These are phyloP conservation scores for Fusarium brachygibbosum DNA, from an alignment of 2,329 filamentous ascomycete genomes.

Conservation along the genomic window DNA sequence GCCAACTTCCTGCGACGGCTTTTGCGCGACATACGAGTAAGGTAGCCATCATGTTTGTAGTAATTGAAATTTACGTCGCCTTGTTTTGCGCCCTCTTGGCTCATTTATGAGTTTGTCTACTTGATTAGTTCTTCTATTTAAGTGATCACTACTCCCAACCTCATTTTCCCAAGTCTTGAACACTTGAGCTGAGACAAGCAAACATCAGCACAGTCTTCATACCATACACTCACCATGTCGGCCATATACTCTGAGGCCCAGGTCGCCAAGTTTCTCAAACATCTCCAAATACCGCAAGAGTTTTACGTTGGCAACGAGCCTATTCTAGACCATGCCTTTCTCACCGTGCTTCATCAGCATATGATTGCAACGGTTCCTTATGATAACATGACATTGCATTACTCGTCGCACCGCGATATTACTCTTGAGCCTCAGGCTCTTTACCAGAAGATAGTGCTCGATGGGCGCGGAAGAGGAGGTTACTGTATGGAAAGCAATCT, in stretches of 20 bases:
- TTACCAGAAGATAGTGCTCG: conserved; percentile 63
- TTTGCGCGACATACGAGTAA: conserved; percentile 40
- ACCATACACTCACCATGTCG: conserved; percentile 43
- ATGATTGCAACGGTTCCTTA: conserved; percentile 67
- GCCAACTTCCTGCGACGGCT: conserved; percentile 26
- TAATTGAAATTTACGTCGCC: conserved; percentile 33
- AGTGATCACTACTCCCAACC: neutral
- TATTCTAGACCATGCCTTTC: conserved; percentile 50
- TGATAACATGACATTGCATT: conserved; percentile 69
- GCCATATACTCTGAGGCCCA: conserved; percentile 49
- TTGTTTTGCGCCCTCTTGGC: conserved; percentile 28
- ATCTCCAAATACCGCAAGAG: conserved; percentile 48
- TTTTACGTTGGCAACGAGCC: conserved; percentile 48
- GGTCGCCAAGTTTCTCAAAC: conserved; percentile 49
- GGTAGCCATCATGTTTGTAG: conserved; percentile 22
- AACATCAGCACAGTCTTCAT: neutral
- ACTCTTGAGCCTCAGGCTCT: conserved; percentile 61
- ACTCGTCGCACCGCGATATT: conserved; percentile 57
- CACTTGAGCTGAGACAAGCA: conserved; percentile 2
- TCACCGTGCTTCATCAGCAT: conserved; percentile 58
- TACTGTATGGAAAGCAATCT: conserved; percentile 73
- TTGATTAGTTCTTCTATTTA: conserved; percentile 13
- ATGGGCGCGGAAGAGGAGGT: conserved; percentile 62
- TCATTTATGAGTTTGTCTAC: conserved; percentile 14
- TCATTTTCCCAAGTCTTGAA: conserved; percentile 8